Base-by-base conservation (phyloP, 129 eudicot species). In the Escallonia herrerae region DNA sequence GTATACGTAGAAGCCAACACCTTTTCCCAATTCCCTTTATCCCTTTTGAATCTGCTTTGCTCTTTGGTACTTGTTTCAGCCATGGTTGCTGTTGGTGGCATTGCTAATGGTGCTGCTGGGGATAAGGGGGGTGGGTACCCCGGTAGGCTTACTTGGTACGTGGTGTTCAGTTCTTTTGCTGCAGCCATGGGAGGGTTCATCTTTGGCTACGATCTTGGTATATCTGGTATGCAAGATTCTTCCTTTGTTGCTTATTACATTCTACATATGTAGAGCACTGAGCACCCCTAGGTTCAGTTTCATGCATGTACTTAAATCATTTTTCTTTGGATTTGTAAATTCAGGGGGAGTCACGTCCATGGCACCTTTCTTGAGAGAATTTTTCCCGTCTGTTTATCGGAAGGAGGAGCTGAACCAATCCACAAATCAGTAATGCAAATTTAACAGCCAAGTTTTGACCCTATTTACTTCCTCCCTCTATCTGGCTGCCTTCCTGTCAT, bases 331-430 rank as follows among this genome's bases (percentile, higher is more conserved):
- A 3, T 54, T 54, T 58, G 62, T 22, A 15, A 5, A 14, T 7
- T 22, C 67, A 65, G 69, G 69, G 2, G 60, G 69, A 15, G 69
- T 65, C n/a, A 65, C 69, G n/a, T 15, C 58, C 2, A 65, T 65
- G 69, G 15, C 2, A 2, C 5, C 57, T 2, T 65, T 65, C 59
- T 50, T 65, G 58, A 4, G 4, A 22, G 12, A 65, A n/a, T 65
- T 65, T n/a, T 65, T 65, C 22, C 69, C 69, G 11, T 1, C 5
- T 2, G 69, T 65, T 6, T 50, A 65, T 40, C 3, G 11, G 59
- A 49, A 65, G 40, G 22, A 65, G 22, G 22, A 9, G 13, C 22
- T 11, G 11, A 45, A 6, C 40, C 4, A 5, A 5, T 46, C 61
- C 0, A 37, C 64, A 9, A 65, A 48, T 39, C 11, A 65, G 55